These are phyloP conservation scores for Cryptosporidium tyzzeri DNA, from an alignment of 169 alveolate genomes.

Conservation along the genomic window DNA sequence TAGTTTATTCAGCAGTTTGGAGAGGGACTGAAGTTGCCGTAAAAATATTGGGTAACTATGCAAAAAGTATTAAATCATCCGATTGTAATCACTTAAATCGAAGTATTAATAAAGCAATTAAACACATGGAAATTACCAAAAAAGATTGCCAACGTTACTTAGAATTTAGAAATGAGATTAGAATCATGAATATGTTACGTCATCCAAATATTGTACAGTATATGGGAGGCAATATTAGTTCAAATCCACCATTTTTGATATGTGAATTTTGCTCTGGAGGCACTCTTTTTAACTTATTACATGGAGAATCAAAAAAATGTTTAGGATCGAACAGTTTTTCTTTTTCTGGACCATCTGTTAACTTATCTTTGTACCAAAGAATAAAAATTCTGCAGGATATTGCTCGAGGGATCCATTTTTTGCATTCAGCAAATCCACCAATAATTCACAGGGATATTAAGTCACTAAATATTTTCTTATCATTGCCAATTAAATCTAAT, in stretches of 20 bases:
- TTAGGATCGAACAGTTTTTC: background rate
- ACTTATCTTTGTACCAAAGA: constrained; percentile 82
- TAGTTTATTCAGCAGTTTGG: constrained; percentile 87
- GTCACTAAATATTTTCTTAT: constrained; percentile 85
- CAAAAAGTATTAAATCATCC: constrained; percentile 76
- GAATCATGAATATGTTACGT: constrained; percentile 85
- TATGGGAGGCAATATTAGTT: constrained; percentile 89
- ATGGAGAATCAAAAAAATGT: constrained; percentile 42
- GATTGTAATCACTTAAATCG: background rate
- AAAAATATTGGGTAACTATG: constrained; percentile 80
- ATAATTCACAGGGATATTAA: constrained; percentile 93
- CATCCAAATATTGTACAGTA: constrained; percentile 89
- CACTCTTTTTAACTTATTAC: constrained; percentile 57
- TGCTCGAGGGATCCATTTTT: constrained; percentile 88
- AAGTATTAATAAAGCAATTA: background rate
- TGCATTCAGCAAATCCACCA: constrained; percentile 87
- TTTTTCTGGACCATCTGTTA: constrained; percentile 37
- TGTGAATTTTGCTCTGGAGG: constrained; percentile 76
- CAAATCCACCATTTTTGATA: constrained; percentile 72
- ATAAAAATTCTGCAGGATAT: constrained; percentile 85
- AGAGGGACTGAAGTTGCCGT: constrained; percentile 88
- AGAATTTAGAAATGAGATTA: constrained; percentile 86
- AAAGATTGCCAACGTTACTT: constrained; percentile 79
- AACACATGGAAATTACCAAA: constrained; percentile 16
- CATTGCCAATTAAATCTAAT: constrained; percentile 76